Evolutionary conservation across 2,329 filamentous ascomycete genomes (phyloP).

Genomic region (Hymenoscyphus albidus): DNA sequence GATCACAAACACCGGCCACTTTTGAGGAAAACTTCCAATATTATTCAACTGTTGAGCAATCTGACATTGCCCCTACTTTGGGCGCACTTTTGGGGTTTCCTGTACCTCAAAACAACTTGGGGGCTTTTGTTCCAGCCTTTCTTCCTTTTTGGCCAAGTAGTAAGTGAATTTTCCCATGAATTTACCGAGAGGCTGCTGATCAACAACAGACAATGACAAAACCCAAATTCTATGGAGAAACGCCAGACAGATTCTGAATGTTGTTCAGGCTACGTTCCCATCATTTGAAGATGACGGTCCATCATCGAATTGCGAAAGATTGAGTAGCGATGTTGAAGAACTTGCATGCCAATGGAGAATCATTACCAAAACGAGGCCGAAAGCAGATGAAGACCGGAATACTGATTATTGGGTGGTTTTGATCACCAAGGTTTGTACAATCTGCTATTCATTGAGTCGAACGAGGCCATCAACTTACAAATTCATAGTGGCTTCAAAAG

Average conservation of each 20-base stretch:
- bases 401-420: slow-evolving; percentile 41
- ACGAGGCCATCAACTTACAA: slow-evolving; percentile 19
- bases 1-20: slow-evolving; percentile 49
- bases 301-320: slow-evolving; percentile 22
- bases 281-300: slow-evolving; percentile 41
- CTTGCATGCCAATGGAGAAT: slow-evolving; percentile 68
- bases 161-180: slow-evolving; percentile 36
- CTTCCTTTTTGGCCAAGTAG: slow-evolving; percentile 69
- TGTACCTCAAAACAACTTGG: slow-evolving; percentile 83
- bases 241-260: slow-evolving; percentile 72
- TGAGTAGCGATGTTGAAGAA: slow-evolving; percentile 42
- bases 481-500: slow-evolving; percentile 39
- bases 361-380: slow-evolving; percentile 31
- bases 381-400: slow-evolving; percentile 26
- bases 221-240: slow-evolving; percentile 72
- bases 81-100: slow-evolving; percentile 85
- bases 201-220: slow-evolving; percentile 46
- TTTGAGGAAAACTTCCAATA: slow-evolving; percentile 72
- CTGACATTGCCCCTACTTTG: slow-evolving; percentile 86
- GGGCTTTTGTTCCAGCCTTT: slow-evolving; percentile 77
- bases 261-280: slow-evolving; percentile 71
- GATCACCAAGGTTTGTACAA: slow-evolving; percentile 41
- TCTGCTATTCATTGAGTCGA: background rate
- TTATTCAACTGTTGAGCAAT: slow-evolving; percentile 85
- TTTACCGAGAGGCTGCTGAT: slow-evolving; percentile 12